Base-by-base conservation (phyloP, 495 filamentous ascomycete species). In the Coniosporium apollinis region DNA sequence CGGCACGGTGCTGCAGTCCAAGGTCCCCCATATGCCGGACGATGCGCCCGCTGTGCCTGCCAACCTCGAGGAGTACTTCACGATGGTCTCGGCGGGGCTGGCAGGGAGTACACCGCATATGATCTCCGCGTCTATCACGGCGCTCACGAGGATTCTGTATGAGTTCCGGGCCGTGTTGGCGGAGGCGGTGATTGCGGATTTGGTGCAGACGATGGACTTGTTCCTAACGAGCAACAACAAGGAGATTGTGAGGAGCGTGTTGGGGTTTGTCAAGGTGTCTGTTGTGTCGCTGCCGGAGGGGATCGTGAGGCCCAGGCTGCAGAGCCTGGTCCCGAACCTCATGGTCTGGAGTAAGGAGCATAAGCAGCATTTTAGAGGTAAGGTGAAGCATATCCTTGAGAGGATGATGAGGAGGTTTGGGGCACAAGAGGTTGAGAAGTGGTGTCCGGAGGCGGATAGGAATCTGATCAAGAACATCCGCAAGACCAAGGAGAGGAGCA, bases 281-380 rank as follows among this genome's bases (percentile, higher is more conserved):
- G 70, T 93, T 34, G 82, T 96, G 44, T 76, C 78, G 37, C 61
- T 96, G 20, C 80, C 84, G 1, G 72, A 71, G 15, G 69, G 76
- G 4, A 54, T 84, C 39, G 73, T 97, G 62, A 59, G 69, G 19
- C 73, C 82, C 11, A 69, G 82, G 20, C 67, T 97, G 22, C 52
- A 58, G 18, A 67, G 72, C 1, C 62, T 96, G 34, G 68, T 97
- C 16, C 81, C 85, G 15, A 91, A 87, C 54, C 60, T 94, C 7
- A 81, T 94, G 74, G 74, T 79, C 14, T 97, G 89, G 89, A 83
- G 79, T 47, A 83, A 93, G 57, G 89, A 97, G 56, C 91, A 97
- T 61, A 94, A 92, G 59, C 84, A 81, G 11, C 83, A 89, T 48
- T 84, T 96, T 54, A 79, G 82, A 42, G 76, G 82, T 19, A 96